These are phyloP conservation scores for Colletotrichum sp. DNA, from an alignment of 2,329 filamentous ascomycete genomes.

Conservation along the genomic window DNA sequence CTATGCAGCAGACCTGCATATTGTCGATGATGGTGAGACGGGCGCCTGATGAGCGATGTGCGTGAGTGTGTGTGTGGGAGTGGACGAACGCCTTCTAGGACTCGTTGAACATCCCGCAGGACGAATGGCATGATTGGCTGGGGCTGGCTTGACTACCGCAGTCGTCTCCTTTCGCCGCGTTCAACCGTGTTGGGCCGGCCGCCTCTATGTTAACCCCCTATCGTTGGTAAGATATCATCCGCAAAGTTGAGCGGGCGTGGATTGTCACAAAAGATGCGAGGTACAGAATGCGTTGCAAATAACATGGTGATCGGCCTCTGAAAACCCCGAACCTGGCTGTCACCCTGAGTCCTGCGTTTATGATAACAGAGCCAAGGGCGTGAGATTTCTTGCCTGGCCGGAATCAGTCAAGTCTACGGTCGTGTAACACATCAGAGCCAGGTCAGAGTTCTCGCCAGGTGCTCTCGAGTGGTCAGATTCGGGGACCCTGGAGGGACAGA, in stretches of 20 bases:
- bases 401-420: background rate
- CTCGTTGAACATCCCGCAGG: background rate
- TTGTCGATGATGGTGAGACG: background rate
- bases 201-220: background rate
- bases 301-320: background rate
- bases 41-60: background rate
- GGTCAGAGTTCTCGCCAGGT: background rate
- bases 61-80: background rate
- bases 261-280: background rate
- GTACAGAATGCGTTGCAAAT: background rate
- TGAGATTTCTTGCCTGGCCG: background rate
- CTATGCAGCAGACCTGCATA: background rate
- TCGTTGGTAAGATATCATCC: background rate
- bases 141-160: background rate
- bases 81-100: background rate
- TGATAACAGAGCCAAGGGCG: background rate
- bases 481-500: background rate
- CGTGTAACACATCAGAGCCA: background rate
- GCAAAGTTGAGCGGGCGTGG: background rate
- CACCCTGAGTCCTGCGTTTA: background rate
- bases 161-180: background rate
- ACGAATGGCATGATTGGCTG: background rate
- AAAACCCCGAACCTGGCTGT: background rate
- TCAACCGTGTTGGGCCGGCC: background rate
- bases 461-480: background rate